These are phyloP conservation scores for Neostapfia colusana DNA, from an alignment of 176 grass and related monocot species.

Conservation along the genomic window DNA sequence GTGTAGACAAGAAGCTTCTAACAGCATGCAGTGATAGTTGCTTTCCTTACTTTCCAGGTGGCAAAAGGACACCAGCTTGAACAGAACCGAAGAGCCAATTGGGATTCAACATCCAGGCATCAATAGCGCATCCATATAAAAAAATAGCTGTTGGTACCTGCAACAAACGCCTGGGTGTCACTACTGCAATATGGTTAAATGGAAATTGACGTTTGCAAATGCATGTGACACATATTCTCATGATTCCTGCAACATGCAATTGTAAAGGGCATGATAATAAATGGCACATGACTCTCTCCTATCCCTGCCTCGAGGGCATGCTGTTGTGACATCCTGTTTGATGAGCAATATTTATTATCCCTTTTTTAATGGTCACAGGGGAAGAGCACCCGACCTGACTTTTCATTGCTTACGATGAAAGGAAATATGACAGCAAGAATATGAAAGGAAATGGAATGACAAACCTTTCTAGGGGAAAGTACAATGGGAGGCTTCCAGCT, in stretches of 20 bases:
- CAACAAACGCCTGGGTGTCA: slow-evolving; percentile 31
- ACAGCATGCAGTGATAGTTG: neutral
- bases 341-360: neutral
- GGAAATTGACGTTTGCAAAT: slow-evolving; percentile 14
- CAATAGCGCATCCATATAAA: slow-evolving; percentile 83
- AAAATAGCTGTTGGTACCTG: slow-evolving; percentile 80
- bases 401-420: too few species aligned
- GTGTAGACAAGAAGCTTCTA: neutral
- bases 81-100: slow-evolving; percentile 71
- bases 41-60: slow-evolving; percentile 68
- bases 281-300: neutral
- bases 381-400: too few species aligned
- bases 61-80: slow-evolving; percentile 54
- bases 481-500: slow-evolving; percentile 66
- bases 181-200: slow-evolving; percentile 9
- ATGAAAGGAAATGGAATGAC: slow-evolving; percentile 16
- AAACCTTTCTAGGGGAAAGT: slow-evolving; percentile 84
- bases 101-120: slow-evolving; percentile 68
- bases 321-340: neutral
- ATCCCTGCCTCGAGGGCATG: neutral
- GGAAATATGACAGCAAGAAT: neutral
- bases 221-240: neutral
- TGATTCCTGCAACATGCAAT: slow-evolving; percentile 13
- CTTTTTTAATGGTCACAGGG: too few species aligned
- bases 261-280: neutral